phyloP scores from a whole-genome alignment of 108 stramenopile genomes.

The Poteriospumella lacustris region DNA sequence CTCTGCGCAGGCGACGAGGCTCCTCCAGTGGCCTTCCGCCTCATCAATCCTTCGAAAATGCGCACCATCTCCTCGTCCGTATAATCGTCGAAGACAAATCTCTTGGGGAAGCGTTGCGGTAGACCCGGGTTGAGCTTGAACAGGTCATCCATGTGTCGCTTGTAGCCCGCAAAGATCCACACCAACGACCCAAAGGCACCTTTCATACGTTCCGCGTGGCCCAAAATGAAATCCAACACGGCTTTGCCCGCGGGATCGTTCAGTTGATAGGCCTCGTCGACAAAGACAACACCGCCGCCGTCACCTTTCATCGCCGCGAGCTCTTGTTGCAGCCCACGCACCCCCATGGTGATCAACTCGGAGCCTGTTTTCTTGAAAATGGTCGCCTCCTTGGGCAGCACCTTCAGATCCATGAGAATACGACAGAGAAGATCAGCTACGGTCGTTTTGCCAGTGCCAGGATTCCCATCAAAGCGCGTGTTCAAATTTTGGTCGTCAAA shows the following conservation, averaged over 20 bases:
- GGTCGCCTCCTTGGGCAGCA: neutral
- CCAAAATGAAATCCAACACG: constrained; percentile 20
- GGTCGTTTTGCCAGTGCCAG: constrained; percentile 33
- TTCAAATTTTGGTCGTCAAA: constrained; percentile 25
- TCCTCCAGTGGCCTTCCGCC: neutral
- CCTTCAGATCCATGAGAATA: neutral
- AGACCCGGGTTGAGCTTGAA: constrained; percentile 42
- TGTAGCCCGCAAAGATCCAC: constrained; percentile 43
- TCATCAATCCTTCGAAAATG: constrained; percentile 44
- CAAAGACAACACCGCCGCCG: constrained; percentile 42
- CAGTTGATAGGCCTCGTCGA: constrained; percentile 47
- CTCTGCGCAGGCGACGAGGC: neutral
- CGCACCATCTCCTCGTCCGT: constrained; percentile 55
- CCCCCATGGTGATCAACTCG: neutral
- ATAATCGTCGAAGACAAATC: constrained; percentile 43
- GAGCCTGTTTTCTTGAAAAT: neutral
- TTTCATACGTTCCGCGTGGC: constrained; percentile 41
- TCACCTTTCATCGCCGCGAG: neutral
- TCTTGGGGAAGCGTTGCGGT: constrained; percentile 36
- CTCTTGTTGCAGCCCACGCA: neutral
- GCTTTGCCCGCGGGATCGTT: constrained; percentile 35
- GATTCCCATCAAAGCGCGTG: constrained; percentile 43
- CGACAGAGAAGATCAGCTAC: neutral
- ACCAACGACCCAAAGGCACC: constrained; percentile 38
- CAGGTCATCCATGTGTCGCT: constrained; percentile 36